Evolutionary conservation across 352 stramenopile species (phyloP), one percentile per base, ranked within the genome.

Genomic region (Pythium dissotocum): DNA sequence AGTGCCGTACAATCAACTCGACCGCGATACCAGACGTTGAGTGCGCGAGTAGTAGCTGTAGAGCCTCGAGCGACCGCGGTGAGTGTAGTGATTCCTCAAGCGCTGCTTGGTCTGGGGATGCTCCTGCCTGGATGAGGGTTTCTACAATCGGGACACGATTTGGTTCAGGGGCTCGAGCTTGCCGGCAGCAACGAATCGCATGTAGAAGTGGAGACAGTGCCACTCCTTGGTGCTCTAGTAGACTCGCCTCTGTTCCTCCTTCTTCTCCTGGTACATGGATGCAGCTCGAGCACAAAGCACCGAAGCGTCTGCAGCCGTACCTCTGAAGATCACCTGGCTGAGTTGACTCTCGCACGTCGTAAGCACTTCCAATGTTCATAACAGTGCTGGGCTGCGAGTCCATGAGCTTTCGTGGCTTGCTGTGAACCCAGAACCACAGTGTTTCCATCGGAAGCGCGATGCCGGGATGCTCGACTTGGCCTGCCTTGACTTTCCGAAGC

Each of bases 271-370:
- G 30, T 51, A 33, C 30, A n/a, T 32, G 14, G 1, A 14, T 21
- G 42, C 74, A 80, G 12, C 53, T 6, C 13, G 24, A 38, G 38
- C 75, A 81, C 6, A 73, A 6, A 3, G 69, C 61, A 8, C 75
- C 75, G 33, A 74, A 82, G 4, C 74, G 72, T 14, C 61, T 49
- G 42, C 75, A 81, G 1, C 69, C 71, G 18, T 62, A 65, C 8
- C 51, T 49, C 14, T 26, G 18, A 49, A 26, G 42, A 26, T 49
- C 42, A 12, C 42, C 14, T 9, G 4, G 5, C 5, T 26, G 5
- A 49, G 18, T 18, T 26, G 14, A 6, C 21, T 9, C 16, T 6
- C 9, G 5, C 16, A 26, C 42, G 42, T 49, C 42, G 14, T 48
- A 7, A 44, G 13, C 38, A 44, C 9, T 44, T 5, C 38, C 35